These are phyloP conservation scores for Eucalyptus decipiens DNA, from an alignment of 345 rosid genomes.

Conservation along the genomic window DNA sequence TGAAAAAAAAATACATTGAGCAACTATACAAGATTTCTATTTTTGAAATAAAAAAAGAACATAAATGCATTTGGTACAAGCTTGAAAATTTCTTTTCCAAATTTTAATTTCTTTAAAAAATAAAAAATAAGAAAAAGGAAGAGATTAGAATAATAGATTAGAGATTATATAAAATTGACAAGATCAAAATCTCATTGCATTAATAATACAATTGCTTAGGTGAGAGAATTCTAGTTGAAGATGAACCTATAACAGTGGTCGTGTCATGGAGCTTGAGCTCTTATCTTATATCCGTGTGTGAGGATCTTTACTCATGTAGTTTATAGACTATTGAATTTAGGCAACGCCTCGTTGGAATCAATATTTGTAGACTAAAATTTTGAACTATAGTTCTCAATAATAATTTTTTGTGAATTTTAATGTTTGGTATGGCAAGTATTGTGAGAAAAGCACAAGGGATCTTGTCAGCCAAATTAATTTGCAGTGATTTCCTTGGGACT, in stretches of 20 bases:
- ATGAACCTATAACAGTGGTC: background rate
- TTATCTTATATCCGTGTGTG: background rate
- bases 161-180: too few species aligned
- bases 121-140: too few species aligned
- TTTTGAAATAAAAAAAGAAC: too few species aligned
- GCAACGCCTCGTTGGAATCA: background rate
- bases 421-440: background rate
- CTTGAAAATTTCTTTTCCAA: too few species aligned
- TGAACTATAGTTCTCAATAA: background rate
- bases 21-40: too few species aligned
- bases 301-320: background rate
- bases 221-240: background rate
- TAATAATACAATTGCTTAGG: too few species aligned
- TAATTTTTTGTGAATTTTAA: background rate
- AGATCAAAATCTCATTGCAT: too few species aligned
- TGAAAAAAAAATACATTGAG: too few species aligned
- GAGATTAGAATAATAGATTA: too few species aligned
- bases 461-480: background rate
- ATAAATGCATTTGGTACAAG: accelerated
- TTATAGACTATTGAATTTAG: background rate
- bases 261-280: background rate
- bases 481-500: background rate
- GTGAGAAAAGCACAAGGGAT: too few species aligned
- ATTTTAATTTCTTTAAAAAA: too few species aligned
- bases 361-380: background rate